Base-by-base conservation (phyloP, 805 yeast genomes). In the Huiozyma naganishii region DNA sequence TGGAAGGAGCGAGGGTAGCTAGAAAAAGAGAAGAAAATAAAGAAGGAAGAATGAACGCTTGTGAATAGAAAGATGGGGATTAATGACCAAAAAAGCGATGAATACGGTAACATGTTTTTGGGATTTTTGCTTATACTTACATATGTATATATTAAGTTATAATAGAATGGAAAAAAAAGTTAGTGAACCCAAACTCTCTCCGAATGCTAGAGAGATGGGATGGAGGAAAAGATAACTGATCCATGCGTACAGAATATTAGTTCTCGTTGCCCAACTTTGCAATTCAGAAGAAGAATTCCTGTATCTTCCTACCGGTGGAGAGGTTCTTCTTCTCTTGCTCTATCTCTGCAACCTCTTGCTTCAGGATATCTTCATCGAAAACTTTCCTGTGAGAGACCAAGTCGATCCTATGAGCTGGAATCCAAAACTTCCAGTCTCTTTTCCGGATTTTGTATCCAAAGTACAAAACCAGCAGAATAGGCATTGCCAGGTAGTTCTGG, bases 1-100 rank as follows among this genome's bases (percentile, higher is more conserved):
- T 90, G 97, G 97, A 76, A 74, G 43, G 66, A 60, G 46, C 50
- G 64, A 32, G 28, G 29, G 17, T 17, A 17, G 23, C 23, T 32
- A 37, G 27, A 30, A 30, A 29, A 29, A 10, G 17, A 13, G 13
- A 6, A 29, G 8, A 13, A 32, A 8, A n/a, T 37, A 23, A 10
- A 37, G 34, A 29, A 28, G 33, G 30, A 36, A 29, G 32, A 36
- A 36, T 12, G n/a, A 34, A 13, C 13, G 3, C 37, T 34, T 30
- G 33, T 30, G n/a, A 30, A 30, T 34, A 35, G 23, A 4, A 17
- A 17, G 23, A 9, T 32, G n/a, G 29, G 29, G 36, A 34, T 33
- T 9, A 29, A 28, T 40, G 34, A 12, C 29, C 28, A 40, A 40
- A 33, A 28, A 30, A 17, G 30, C 12, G 17, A 12, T 32, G 12